A percentile compares a stretch with the other conserved stretches of the same genome.
Evolutionary conservation across 2,329 filamentous ascomycete genomes (phyloP).

Genomic region (Fusarium camptoceras): DNA sequence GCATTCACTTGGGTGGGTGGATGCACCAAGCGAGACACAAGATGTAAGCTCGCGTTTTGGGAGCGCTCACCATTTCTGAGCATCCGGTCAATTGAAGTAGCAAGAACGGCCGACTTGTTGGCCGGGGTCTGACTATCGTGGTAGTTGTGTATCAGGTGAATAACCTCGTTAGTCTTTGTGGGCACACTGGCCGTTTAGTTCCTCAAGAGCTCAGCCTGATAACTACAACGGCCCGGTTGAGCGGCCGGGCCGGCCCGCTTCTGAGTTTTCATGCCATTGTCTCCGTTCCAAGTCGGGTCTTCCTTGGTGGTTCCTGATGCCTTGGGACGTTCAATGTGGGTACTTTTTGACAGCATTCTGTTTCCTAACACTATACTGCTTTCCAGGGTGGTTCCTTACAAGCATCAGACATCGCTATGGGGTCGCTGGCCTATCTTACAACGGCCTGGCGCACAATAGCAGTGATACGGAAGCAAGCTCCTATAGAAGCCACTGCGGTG

Average conservation of each 20-base stretch:
- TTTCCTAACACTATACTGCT: background rate
- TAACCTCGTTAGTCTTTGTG: conserved; percentile 9
- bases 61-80: conserved; percentile 32
- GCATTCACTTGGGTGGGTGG: conserved; percentile 34
- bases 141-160: conserved; percentile 23
- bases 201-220: conserved; percentile 22
- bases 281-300: conserved; percentile 6
- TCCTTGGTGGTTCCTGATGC: conserved; percentile 1
- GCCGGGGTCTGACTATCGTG: conserved; percentile 24
- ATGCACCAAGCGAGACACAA: conserved; percentile 35
- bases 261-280: conserved; percentile 28
- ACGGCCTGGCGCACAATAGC: background rate
- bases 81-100: conserved; percentile 28
- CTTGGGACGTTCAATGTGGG: conserved; percentile 6
- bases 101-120: conserved; percentile 34
- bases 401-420: background rate
- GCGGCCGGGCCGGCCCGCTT: conserved; percentile 45
- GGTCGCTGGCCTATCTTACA: background rate
- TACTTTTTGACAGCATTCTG: background rate
- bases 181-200: conserved; percentile 27
- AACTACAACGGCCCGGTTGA: conserved; percentile 43
- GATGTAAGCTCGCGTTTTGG: conserved; percentile 29
- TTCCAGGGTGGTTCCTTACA: background rate
- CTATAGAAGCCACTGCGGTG: conserved; percentile 14
- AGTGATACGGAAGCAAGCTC: conserved; percentile 13